These are phyloP conservation scores for Carex cristatella DNA, from an alignment of 176 grass and related monocot species.

Conservation along the genomic window DNA sequence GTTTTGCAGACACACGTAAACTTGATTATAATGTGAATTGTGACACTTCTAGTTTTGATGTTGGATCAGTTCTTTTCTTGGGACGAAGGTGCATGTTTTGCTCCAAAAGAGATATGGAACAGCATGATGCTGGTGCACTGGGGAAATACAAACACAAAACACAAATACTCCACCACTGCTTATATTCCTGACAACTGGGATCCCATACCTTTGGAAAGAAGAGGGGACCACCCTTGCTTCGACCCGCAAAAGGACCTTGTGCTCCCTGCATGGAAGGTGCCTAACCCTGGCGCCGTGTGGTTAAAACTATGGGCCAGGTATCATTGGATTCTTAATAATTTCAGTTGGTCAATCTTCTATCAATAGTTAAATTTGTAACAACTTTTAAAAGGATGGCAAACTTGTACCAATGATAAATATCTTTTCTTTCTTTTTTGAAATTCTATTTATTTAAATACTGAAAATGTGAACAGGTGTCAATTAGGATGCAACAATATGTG, in stretches of 20 bases:
- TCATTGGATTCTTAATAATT: not conserved
- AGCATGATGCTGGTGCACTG: slow-evolving; percentile 97
- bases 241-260: slow-evolving; percentile 85
- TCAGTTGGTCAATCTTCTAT: slow-evolving; percentile 14
- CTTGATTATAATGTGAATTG: slow-evolving; percentile 6
- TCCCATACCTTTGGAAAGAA: slow-evolving; percentile 66
- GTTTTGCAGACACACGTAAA: not conserved
- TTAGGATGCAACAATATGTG: not conserved
- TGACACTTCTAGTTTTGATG: slow-evolving; percentile 29
- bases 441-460: not conserved
- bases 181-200: slow-evolving; percentile 90
- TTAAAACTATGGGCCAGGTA: slow-evolving; percentile 91
- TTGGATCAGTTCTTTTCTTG: slow-evolving; percentile 83
- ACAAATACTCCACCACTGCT: slow-evolving; percentile 82
- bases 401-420: not conserved
- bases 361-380: slow-evolving; percentile 7
- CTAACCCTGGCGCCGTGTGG: slow-evolving; percentile 75
- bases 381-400: not conserved
- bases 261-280: slow-evolving; percentile 87
- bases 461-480: not conserved
- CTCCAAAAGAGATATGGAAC: slow-evolving; percentile 94
- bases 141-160: slow-evolving; percentile 94
- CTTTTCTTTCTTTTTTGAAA: not conserved
- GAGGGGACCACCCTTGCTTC: slow-evolving; percentile 85
- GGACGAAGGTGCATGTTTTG: slow-evolving; percentile 99